Base-by-base conservation (phyloP, 352 stramenopile genomes). In the Globisporangium recalcitrans region DNA sequence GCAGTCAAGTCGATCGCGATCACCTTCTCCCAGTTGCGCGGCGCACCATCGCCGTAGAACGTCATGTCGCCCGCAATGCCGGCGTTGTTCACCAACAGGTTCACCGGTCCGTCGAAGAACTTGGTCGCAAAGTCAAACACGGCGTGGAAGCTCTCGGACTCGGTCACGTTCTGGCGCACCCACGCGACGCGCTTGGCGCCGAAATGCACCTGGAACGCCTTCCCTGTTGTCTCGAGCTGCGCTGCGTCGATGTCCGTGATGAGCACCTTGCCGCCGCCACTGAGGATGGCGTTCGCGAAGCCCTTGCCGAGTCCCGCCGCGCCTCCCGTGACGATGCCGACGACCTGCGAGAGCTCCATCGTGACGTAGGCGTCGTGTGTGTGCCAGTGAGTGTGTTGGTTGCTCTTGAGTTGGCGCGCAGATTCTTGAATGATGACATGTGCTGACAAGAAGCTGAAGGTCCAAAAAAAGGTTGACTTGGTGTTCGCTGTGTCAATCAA, bases 11-110 rank as follows among this genome's bases (percentile, higher is more conserved):
- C 84, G 36, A 94, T 91, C 26, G 76, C 69, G 32, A 92, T 68
- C 26, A 92, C 80, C 14, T 60, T 62, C 60, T 89, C 80, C 82
- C 85, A 94, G 27, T 56, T 57, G 29, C 60, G 64, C 22, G 73
- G 59, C 21, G 70, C 56, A 34, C 73, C 69, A 2, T 78, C 64
- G 27, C 81, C 62, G 62, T 76, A 85, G 60, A 80, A 89, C 16
- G 66, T 67, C 59, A 80, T 64, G 49, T 88, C 67, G 4, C 77
- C 76, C 4, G 70, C 77, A 24, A 93, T 91, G 14, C 85, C 85
- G 0, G 85, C 85, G 62, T 93, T 93, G 70, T 93, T 93, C 2
- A 87, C 82, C 32, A 93, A 70, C 52, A 91, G 47, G 66, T 93
- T 93, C 9, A 91, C 72, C 0, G 76, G 76, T 42, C 54, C 52